These are phyloP conservation scores for Aspergillus sp. DNA, from an alignment of 2,329 filamentous ascomycete genomes.

Conservation along the genomic window DNA sequence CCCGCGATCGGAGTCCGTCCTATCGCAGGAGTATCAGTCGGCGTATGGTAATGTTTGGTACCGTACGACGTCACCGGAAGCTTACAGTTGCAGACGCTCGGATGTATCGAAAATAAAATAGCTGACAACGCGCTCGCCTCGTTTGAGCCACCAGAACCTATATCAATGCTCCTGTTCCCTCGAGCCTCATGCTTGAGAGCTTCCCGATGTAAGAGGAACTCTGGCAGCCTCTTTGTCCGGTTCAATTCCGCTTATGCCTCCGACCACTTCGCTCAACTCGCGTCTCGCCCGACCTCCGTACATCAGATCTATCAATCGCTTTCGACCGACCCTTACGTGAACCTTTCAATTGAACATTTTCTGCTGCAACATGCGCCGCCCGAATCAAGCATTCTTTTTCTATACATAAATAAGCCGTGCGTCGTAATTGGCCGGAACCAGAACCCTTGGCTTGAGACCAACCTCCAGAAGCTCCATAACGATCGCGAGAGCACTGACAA, in stretches of 20 bases:
- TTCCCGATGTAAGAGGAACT: constrained; percentile 3
- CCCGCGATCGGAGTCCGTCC: constrained; percentile 19
- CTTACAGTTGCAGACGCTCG: neutral
- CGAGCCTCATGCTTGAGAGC: constrained; percentile 21
- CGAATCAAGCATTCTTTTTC: constrained; percentile 74
- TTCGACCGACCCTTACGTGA: constrained; percentile 75
- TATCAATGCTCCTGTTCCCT: constrained; percentile 28
- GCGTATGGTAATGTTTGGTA: constrained; percentile 6
- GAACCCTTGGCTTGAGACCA: constrained; percentile 93
- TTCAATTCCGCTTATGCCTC: constrained; percentile 32
- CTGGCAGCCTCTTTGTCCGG: constrained; percentile 16
- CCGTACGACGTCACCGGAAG: neutral
- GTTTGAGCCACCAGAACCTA: neutral
- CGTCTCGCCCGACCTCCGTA: constrained; percentile 32
- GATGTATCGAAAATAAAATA: neutral
- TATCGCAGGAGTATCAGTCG: no score
- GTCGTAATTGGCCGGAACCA: constrained; percentile 94
- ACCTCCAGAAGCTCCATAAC: constrained; percentile 63
- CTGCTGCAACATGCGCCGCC: constrained; percentile 73
- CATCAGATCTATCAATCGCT: constrained; percentile 70
- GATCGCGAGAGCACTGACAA: constrained; percentile 26
- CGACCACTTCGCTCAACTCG: constrained; percentile 34
- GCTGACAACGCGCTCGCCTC: neutral
- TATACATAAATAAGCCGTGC: constrained; percentile 85
- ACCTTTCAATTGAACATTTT: constrained; percentile 91